phyloP scores from a whole-genome alignment of 2,329 filamentous ascomycete genomes.

The Phaeoacremonium minimum region DNA sequence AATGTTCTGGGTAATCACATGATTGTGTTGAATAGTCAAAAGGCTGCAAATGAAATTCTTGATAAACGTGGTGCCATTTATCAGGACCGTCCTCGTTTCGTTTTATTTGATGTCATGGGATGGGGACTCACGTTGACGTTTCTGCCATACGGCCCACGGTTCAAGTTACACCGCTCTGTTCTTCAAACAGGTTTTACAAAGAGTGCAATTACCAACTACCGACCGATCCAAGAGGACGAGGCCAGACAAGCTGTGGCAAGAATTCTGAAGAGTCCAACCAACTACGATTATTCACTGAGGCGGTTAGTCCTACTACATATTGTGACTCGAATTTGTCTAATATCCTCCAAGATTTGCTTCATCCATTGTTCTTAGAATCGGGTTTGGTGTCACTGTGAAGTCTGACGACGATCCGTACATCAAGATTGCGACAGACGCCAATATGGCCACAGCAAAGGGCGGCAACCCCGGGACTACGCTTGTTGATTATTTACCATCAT shows the following conservation, averaged over 20 bases:
- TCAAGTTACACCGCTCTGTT: conserved; percentile 36
- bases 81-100: conserved; percentile 38
- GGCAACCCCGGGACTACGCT: conserved; percentile 14
- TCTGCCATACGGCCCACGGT: conserved; percentile 32
- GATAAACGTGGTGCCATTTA: conserved; percentile 40
- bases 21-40: conserved; percentile 37
- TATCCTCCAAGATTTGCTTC: conserved; percentile 13
- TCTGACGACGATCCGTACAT: conserved; percentile 16
- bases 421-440: conserved; percentile 13
- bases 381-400: conserved; percentile 15
- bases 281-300: conserved; percentile 12
- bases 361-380: conserved; percentile 18
- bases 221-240: conserved; percentile 13
- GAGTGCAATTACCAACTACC: conserved; percentile 25
- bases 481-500: conserved; percentile 12
- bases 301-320: conserved; percentile 1
- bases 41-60: conserved; percentile 36
- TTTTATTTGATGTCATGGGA: conserved; percentile 36
- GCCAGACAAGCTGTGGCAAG: conserved; percentile 10
- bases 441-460: conserved; percentile 12
- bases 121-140: conserved; percentile 43
- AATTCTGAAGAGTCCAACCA: conserved; percentile 8
- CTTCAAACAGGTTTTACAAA: conserved; percentile 39
- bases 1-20: conserved; percentile 27
- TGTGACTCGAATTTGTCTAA: conserved; percentile 1